Evolutionary conservation across 768 basidiomycete genomes (phyloP).

Genomic region (Phaeotremella fagi): DNA sequence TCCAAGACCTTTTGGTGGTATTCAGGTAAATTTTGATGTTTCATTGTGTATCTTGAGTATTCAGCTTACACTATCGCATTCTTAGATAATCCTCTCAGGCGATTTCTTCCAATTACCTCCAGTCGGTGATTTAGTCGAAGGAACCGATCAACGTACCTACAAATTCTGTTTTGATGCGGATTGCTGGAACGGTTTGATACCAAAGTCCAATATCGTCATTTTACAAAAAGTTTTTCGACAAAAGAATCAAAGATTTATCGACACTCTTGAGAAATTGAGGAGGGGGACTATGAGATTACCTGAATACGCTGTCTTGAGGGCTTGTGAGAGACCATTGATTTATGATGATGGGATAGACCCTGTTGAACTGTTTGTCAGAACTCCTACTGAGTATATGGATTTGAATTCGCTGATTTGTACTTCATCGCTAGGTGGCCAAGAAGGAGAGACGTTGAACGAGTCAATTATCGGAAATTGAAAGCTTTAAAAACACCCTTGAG

Average conservation of each 20-base stretch:
- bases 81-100: slow-evolving; percentile 47
- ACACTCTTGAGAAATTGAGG: slow-evolving; percentile 44
- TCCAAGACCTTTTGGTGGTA: slow-evolving; percentile 46
- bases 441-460: slow-evolving; percentile 26
- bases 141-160: not conserved
- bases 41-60: not conserved
- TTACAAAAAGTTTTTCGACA: slow-evolving; percentile 47
- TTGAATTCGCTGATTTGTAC: not conserved
- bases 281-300: slow-evolving; percentile 28
- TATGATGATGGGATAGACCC: slow-evolving; percentile 38
- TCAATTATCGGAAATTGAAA: slow-evolving; percentile 23
- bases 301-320: slow-evolving; percentile 19
- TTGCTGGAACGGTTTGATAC: slow-evolving; percentile 39
- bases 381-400: not conserved
- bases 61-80: not conserved
- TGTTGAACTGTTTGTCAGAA: slow-evolving; percentile 27
- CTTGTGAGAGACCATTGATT: slow-evolving; percentile 22
- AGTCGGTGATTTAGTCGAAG: slow-evolving; percentile 26
- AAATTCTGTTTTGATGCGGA: slow-evolving; percentile 47
- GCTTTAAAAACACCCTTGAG: slow-evolving; percentile 16
- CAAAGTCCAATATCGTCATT: slow-evolving; percentile 22
- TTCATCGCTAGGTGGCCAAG: slow-evolving; percentile 36
- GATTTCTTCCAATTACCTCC: slow-evolving; percentile 52
- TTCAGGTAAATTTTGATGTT: slow-evolving; percentile 24
- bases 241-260: slow-evolving; percentile 40